These are phyloP conservation scores for Neopestalotiopsis sp. DNA, from an alignment of 2,329 filamentous ascomycete species.

Conservation along the genomic window DNA sequence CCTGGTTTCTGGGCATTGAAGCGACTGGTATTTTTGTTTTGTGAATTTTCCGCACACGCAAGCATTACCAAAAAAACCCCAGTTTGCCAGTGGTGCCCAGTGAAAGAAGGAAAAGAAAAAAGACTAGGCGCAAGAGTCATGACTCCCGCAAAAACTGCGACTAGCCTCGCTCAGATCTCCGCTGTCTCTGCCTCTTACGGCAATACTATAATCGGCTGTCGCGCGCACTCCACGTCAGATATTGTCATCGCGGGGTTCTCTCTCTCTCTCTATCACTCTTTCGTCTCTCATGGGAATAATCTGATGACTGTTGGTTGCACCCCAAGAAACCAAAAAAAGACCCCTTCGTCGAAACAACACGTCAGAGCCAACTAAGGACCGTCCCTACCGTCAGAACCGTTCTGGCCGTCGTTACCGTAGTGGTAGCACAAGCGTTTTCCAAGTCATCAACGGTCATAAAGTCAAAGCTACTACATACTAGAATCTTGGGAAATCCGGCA, in stretches of 20 bases:
- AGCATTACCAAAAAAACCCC: too few species aligned
- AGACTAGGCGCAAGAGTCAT: background rate
- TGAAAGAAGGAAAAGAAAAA: background rate
- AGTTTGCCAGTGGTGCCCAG: too few species aligned
- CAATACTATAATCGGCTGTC: background rate
- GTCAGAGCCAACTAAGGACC: too few species aligned
- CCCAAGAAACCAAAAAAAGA: too few species aligned
- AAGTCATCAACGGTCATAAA: background rate
- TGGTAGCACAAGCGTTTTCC: too few species aligned
- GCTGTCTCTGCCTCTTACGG: background rate
- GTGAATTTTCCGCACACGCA: background rate
- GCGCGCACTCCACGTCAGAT: background rate
- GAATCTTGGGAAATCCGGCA: background rate
- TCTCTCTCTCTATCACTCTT: too few species aligned
- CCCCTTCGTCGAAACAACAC: too few species aligned
- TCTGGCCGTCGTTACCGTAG: too few species aligned
- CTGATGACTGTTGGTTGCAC: too few species aligned
- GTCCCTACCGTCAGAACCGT: too few species aligned
- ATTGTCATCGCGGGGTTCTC: background rate
- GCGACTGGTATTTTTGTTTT: background rate
- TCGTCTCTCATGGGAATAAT: too few species aligned
- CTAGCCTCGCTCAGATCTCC: background rate
- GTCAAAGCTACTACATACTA: background rate
- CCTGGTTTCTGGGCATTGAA: background rate
- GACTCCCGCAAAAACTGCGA: background rate